phyloP scores from a whole-genome alignment of 2,329 filamentous ascomycete genomes.

The Lizonia empirigonia region DNA sequence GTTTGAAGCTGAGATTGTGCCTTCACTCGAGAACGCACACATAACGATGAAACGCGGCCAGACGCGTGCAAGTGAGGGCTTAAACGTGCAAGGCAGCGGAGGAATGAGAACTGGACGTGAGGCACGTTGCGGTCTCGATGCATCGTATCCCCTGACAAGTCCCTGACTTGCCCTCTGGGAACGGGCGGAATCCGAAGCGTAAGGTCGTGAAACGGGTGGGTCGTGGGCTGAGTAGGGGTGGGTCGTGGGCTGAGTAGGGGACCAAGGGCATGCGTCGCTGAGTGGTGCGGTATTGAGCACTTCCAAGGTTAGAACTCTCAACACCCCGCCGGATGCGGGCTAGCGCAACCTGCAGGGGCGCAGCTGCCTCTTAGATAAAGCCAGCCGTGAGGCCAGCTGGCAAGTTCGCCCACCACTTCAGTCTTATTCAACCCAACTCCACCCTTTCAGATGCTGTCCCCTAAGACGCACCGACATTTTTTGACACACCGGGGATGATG shows the following conservation, averaged over 20 bases:
- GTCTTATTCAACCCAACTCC: slow-evolving; percentile 34
- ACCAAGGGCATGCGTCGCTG: slow-evolving; percentile 18
- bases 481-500: slow-evolving; percentile 37
- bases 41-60: slow-evolving; percentile 9
- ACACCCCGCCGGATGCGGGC: slow-evolving; percentile 13
- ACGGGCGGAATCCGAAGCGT: slow-evolving; percentile 24
- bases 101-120: slow-evolving; percentile 18
- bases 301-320: slow-evolving; percentile 16
- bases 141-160: slow-evolving; percentile 25
- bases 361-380: slow-evolving; percentile 41
- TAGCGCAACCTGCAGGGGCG: slow-evolving; percentile 27
- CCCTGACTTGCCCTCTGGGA: slow-evolving; percentile 20
- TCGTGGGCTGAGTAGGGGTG: slow-evolving; percentile 35
- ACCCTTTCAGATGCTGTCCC: slow-evolving; percentile 40
- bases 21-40: background rate
- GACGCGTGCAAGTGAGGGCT: slow-evolving; percentile 9
- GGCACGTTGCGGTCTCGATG: slow-evolving; percentile 20
- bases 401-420: slow-evolving; percentile 35
- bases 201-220: slow-evolving; percentile 36
- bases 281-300: slow-evolving; percentile 17
- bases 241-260: slow-evolving; percentile 34
- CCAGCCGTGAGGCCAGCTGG: slow-evolving; percentile 40
- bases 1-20: slow-evolving; percentile 19
- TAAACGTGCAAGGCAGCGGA: slow-evolving; percentile 11
- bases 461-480: slow-evolving; percentile 36